Conservation (phyloP, 257 asterid species). For the Fraxinus quadrangulata region DNA sequence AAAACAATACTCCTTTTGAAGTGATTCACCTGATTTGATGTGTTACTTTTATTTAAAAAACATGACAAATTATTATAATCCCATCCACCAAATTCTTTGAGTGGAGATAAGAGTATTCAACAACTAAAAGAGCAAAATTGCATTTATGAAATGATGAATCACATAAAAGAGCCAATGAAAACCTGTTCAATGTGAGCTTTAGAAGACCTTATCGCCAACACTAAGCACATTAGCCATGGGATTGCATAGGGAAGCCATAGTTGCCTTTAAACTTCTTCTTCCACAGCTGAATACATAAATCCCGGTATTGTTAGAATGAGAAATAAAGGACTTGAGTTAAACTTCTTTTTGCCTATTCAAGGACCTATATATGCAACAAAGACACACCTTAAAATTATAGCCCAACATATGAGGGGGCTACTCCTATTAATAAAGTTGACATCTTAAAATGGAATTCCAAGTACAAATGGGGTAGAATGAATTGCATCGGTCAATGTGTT, state of each 20-base stretch:
- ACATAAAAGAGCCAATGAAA: background rate
- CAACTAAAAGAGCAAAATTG: background rate
- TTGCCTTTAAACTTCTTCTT: background rate
- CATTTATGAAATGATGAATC: background rate
- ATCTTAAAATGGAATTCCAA: background rate
- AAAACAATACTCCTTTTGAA: too few relatives aligned
- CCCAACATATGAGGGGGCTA: too few relatives aligned
- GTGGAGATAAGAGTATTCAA: background rate
- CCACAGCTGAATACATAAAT: background rate
- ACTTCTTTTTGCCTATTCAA: too few relatives aligned
- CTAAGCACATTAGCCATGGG: slow-evolving; percentile 1
- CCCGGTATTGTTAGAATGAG: background rate
- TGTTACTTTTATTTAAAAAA: background rate
- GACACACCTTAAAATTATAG: too few relatives aligned
- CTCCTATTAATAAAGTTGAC: too few relatives aligned
- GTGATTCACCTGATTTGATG: too few relatives aligned
- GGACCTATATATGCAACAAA: background rate
- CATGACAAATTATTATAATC: background rate
- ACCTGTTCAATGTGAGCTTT: slow-evolving; percentile 5
- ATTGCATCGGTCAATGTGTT: background rate
- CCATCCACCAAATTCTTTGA: background rate
- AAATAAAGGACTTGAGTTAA: too few relatives aligned
- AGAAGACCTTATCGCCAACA: background rate
- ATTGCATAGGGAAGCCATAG: slow-evolving; percentile 8
- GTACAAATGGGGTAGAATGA: background rate